Base-by-base conservation (phyloP, 768 basidiomycete species). In the Lentinula boryana region DNA sequence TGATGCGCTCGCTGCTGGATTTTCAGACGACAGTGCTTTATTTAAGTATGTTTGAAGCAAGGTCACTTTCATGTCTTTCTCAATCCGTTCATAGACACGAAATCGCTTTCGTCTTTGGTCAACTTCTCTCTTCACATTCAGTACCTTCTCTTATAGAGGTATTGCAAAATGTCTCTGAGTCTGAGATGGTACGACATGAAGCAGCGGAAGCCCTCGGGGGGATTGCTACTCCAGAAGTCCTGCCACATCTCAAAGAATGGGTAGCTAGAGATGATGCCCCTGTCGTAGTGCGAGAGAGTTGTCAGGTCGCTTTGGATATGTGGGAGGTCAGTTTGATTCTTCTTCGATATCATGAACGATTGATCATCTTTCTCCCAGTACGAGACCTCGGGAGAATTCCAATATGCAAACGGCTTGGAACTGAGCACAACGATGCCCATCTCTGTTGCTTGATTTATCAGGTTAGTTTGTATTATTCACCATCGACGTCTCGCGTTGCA, bases 181-280 rank as follows among this genome's bases (percentile, higher is more conserved):
- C 88, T 10, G 93, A 95, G 60, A 98, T 99, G 96, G 97, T 99
- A 9, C 85, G 97, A 35, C 97, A 99, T 66, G 97, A 99, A 73
- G 97, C 96, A 27, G 97, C 97, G 3, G 97, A 99, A 73, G 97
- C 97, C 6, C 82, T 99, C 0, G 97, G 97, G n/a, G 93, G 96
- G 4, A 98, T 99, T 60, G 95, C 89, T 31, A 93, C 89, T 2
- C 91, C 93, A 0, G 94, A 96, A 58, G 95, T 97, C 3, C 79
- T 98, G 36, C 88, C 90, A 1, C 82, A 94, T 64, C 76, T 99
- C 40, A 84, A 86, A 65, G 90, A 95, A 70, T 97, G 93, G 87
- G 85, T 89, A 79, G 74, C 72, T 23, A 80, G 87, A 64, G 79
- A 83, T 62, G 91, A 94, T 66, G 86, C 91, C 7, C 95, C 95